Evolutionary conservation across 2,329 filamentous ascomycete genomes (phyloP).

Genomic region (Blastomyces parvus): DNA sequence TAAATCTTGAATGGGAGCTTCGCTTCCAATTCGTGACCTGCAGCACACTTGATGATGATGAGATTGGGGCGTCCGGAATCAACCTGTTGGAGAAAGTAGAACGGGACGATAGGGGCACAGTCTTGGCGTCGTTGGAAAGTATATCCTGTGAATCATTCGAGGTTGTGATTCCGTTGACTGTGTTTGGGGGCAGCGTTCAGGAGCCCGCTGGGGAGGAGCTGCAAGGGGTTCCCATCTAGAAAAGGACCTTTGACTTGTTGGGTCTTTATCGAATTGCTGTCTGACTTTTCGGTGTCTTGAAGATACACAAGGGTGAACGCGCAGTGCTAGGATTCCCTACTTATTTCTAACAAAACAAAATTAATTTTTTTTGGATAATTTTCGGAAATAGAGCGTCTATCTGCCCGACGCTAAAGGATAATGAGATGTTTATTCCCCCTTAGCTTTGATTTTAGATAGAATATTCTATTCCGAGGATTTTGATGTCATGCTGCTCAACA

Average conservation of each 20-base stretch:
- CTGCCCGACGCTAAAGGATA: not conserved
- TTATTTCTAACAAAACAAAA: too few relatives aligned
- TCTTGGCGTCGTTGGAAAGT: conserved; percentile 68
- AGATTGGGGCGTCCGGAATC: conserved; percentile 29
- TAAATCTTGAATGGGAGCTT: conserved; percentile 80
- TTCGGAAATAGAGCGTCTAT: not conserved
- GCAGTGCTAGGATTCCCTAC: not conserved
- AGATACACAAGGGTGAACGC: not conserved
- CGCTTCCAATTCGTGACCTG: conserved; percentile 88
- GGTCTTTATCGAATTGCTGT: not conserved
- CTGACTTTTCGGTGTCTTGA: not conserved
- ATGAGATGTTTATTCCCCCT: not conserved
- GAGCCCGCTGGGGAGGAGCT: conserved; percentile 33
- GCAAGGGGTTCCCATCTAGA: conserved; percentile 33
- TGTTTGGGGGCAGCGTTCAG: conserved; percentile 55
- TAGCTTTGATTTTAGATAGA: not conserved
- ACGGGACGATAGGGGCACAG: conserved; percentile 65
- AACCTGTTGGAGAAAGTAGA: conserved; percentile 69
- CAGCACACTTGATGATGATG: conserved; percentile 35
- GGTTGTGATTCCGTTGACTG: conserved; percentile 70
- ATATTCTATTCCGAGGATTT: not conserved
- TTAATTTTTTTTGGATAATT: too few relatives aligned
- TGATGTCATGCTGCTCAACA: not conserved
- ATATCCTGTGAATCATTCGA: conserved; percentile 83
- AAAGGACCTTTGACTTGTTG: not conserved